phyloP scores from a whole-genome alignment of 1,284 basidiomycete species.

The Malassezia brasiliensis region DNA sequence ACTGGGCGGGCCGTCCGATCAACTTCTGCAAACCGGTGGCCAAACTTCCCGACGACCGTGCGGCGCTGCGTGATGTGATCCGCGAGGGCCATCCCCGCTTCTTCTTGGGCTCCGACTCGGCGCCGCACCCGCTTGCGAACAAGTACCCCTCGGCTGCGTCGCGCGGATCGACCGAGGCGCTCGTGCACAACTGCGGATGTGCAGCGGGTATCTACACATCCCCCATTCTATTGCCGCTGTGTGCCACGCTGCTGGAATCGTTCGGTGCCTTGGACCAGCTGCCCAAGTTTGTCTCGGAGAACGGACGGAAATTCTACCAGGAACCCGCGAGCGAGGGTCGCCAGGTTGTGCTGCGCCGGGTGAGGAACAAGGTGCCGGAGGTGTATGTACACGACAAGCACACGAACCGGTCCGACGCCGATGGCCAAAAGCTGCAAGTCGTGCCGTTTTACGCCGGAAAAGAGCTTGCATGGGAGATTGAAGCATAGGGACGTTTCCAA shows the following conservation, averaged over 20 bases:
- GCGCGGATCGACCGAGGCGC: slow-evolving; percentile 20
- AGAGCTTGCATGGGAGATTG: slow-evolving; percentile 69
- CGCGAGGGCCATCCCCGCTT: slow-evolving; percentile 71
- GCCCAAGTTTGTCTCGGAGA: slow-evolving; percentile 32
- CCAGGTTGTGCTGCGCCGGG: slow-evolving; percentile 25
- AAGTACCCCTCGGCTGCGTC: slow-evolving; percentile 58
- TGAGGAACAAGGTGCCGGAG: slow-evolving; percentile 22
- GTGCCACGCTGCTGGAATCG: slow-evolving; percentile 42
- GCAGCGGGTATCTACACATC: slow-evolving; percentile 46
- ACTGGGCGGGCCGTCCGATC: slow-evolving; percentile 92
- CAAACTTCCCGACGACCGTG: slow-evolving; percentile 83
- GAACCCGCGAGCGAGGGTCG: slow-evolving; percentile 15
- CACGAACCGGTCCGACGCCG: slow-evolving; percentile 19
- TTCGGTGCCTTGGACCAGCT: slow-evolving; percentile 44
- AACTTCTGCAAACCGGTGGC: slow-evolving; percentile 98
- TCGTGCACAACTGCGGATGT: slow-evolving; percentile 36
- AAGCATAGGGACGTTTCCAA: background rate
- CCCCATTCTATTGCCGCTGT: slow-evolving; percentile 43
- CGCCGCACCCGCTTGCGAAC: slow-evolving; percentile 72
- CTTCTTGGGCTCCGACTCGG: slow-evolving; percentile 95
- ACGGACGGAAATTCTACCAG: slow-evolving; percentile 44
- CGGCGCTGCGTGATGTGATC: slow-evolving; percentile 72
- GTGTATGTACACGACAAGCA: slow-evolving; percentile 33
- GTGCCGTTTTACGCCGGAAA: slow-evolving; percentile 89
- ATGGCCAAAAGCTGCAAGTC: slow-evolving; percentile 52